A percentile compares a stretch with the other conserved stretches of the same genome.
These are phyloP conservation scores for Ajuga reptans DNA, from an alignment of 305 asterid genomes.

Conservation along the genomic window DNA sequence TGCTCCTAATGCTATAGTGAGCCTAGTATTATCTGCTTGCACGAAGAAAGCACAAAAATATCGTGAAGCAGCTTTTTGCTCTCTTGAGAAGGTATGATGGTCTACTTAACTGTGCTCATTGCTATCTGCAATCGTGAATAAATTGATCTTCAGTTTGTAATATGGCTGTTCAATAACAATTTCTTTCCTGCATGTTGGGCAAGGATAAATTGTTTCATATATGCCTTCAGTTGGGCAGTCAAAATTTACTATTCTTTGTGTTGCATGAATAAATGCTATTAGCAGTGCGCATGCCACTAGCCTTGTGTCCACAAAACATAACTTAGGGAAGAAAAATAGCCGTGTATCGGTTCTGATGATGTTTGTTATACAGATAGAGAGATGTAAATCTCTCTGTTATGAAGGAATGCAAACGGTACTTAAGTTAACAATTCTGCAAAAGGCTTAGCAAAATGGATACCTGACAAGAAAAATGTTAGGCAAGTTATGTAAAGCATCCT, in stretches of 20 bases:
- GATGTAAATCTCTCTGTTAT: not conserved
- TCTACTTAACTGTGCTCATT: constrained; percentile 10
- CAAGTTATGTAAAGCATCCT: not conserved
- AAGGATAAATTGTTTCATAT: not conserved
- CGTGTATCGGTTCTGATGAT: not conserved
- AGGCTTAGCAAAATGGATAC: not conserved
- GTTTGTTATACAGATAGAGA: not conserved
- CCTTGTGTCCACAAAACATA: not conserved
- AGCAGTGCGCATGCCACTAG: constrained; percentile 7
- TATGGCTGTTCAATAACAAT: constrained; percentile 10
- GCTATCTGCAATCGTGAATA: constrained; percentile 10
- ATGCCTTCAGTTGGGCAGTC: not conserved
- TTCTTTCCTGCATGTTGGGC: constrained; percentile 5
- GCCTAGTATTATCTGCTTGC: constrained; percentile 69
- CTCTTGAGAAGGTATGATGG: constrained; percentile 75
- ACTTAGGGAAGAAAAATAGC: not conserved
- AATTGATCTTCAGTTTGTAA: constrained; percentile 7
- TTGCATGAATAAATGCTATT: constrained; percentile 6
- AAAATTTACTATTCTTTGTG: not conserved
- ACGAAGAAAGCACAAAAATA: constrained; percentile 64
- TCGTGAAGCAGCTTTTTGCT: constrained; percentile 85
- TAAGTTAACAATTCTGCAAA: not conserved
- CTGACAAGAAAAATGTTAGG: not conserved
- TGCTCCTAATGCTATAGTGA: constrained; percentile 63
- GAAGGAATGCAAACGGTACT: not conserved